Conservation (phyloP, 306 rosid genomes). For the Trifolium repens region DNA sequence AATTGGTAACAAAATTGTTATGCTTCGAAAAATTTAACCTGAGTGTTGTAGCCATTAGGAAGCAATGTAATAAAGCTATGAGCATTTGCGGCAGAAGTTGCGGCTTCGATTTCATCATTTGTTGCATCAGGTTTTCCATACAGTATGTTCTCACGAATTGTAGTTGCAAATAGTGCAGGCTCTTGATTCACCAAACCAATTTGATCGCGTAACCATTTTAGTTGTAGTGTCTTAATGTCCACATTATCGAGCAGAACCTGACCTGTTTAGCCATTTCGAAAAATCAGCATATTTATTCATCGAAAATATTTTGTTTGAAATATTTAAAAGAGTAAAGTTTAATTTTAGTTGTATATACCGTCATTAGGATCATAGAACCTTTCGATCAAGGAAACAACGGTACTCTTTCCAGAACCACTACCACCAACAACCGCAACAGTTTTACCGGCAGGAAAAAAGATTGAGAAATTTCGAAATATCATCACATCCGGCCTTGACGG, state of each 20-base stretch:
- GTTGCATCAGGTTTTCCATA: constrained; percentile 92
- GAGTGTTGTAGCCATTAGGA: constrained; percentile 89
- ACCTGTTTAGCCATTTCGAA: constrained; percentile 61
- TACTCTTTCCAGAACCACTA: constrained; percentile 97
- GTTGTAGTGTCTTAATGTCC: constrained; percentile 80
- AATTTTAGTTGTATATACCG: constrained; percentile 49
- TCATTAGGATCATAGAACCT: constrained; percentile 97
- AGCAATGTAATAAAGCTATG: constrained; percentile 91
- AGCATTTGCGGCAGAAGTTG: constrained; percentile 93
- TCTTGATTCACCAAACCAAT: constrained; percentile 98
- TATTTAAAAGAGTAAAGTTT: constrained; percentile 2
- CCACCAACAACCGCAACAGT: constrained; percentile 97
- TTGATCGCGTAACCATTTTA: constrained; percentile 94
- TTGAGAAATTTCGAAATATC: constrained; percentile 78
- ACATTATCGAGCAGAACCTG: constrained; percentile 81
- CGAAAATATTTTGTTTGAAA: background rate
- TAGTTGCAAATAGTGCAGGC: constrained; percentile 96
- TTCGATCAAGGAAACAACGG: constrained; percentile 93
- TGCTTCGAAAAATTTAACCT: constrained; percentile 51
- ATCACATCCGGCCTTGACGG: constrained; percentile 94
- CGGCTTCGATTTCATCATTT: constrained; percentile 87
- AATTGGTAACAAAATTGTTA: background rate
- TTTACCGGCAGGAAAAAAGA: constrained; percentile 94
- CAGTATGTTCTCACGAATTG: constrained; percentile 90
- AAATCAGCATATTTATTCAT: constrained; percentile 18